Evolutionary conservation across 1,139 yeast genomes (phyloP).

Genomic region (Debaryomyces sp.): DNA sequence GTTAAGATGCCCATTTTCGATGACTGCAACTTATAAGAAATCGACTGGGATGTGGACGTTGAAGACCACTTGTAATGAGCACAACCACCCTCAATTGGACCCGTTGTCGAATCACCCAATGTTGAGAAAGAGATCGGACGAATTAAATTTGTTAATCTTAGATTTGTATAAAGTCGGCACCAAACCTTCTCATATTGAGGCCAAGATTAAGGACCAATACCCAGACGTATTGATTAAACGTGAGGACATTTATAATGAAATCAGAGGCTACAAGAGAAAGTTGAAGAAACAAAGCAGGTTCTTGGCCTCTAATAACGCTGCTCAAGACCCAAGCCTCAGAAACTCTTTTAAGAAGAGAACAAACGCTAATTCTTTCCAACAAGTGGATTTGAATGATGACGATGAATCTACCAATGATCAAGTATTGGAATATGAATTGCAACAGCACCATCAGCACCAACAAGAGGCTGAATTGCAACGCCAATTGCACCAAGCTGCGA

Average conservation of each 20-base stretch:
- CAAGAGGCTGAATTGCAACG: slow-evolving; percentile 45
- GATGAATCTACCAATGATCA: slow-evolving; percentile 26
- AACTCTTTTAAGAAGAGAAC: slow-evolving; percentile 26
- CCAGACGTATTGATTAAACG: slow-evolving; percentile 59
- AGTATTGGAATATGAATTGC: slow-evolving; percentile 20
- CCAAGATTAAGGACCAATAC: slow-evolving; percentile 53
- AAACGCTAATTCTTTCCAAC: slow-evolving; percentile 36
- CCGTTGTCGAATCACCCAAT: slow-evolving; percentile 60
- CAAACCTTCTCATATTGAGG: slow-evolving; percentile 59
- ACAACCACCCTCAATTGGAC: slow-evolving; percentile 61
- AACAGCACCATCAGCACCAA: slow-evolving; percentile 29
- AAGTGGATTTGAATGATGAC: slow-evolving; percentile 32
- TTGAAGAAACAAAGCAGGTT: slow-evolving; percentile 45
- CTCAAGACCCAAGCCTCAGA: slow-evolving; percentile 16
- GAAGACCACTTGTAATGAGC: slow-evolving; percentile 57
- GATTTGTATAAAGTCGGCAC: slow-evolving; percentile 59
- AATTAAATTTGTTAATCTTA: slow-evolving; percentile 53
- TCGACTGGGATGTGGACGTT: slow-evolving; percentile 54
- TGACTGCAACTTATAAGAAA: slow-evolving; percentile 59
- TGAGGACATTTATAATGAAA: slow-evolving; percentile 61
- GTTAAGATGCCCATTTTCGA: slow-evolving; percentile 58
- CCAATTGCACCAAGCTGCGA: slow-evolving; percentile 42
- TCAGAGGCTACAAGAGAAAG: slow-evolving; percentile 59
- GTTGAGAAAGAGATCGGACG: slow-evolving; percentile 57
- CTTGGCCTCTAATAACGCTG: slow-evolving; percentile 14